Conservation (phyloP, 257 asterid species). For the Solanum chiquidenum region DNA sequence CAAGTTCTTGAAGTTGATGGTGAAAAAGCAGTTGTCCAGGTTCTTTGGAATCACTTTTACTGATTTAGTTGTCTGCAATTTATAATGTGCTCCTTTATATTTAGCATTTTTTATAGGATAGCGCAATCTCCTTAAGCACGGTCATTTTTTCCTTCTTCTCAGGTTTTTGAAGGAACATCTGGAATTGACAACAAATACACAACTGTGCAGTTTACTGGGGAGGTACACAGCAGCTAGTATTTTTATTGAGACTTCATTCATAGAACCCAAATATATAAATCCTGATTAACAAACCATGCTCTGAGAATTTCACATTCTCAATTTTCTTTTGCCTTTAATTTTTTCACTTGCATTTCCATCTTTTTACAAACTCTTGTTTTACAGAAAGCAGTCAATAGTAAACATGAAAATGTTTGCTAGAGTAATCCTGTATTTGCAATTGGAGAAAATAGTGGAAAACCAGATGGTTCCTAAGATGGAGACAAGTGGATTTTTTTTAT, state of each 20-base stretch:
- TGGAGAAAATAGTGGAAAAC: not conserved
- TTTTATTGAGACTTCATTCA: not conserved
- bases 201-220: slow-evolving; percentile 96
- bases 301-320: not conserved
- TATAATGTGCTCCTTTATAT: not conserved
- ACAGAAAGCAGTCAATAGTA: not conserved
- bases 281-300: not conserved
- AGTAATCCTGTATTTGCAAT: not conserved
- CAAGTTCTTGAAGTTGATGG: slow-evolving; percentile 98
- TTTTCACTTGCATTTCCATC: not conserved
- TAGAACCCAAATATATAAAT: not conserved
- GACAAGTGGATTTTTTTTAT: not conserved
- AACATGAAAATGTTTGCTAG: not conserved
- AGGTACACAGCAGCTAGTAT: slow-evolving; percentile 30
- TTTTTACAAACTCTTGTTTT: not conserved
- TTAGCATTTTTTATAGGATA: not conserved
- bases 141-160: slow-evolving; percentile 3
- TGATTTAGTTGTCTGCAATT: not conserved
- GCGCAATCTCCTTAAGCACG: not conserved
- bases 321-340: not conserved
- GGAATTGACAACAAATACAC: slow-evolving; percentile 96
- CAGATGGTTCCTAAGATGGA: not conserved
- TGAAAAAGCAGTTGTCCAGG: slow-evolving; percentile 99
- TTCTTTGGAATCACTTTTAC: slow-evolving; percentile 5
- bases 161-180: slow-evolving; percentile 98